phyloP scores from a whole-genome alignment of 164 flowering plant species.

The Chimonanthus praecox region DNA sequence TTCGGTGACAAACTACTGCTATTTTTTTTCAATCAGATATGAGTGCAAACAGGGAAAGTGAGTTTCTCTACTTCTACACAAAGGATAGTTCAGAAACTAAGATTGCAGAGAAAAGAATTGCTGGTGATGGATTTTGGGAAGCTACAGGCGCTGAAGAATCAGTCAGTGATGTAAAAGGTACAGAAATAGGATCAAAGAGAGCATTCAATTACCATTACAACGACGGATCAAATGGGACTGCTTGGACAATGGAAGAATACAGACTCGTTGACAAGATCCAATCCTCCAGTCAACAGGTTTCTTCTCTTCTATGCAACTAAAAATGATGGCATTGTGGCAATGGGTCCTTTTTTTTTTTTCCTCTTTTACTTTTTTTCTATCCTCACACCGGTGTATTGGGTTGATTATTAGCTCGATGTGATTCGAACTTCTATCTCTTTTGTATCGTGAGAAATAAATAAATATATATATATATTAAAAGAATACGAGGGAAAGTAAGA shows the following conservation, averaged over 20 bases:
- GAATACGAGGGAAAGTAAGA: too few relatives aligned
- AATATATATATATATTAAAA: too few relatives aligned
- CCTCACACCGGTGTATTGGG: background rate
- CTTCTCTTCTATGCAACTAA: background rate
- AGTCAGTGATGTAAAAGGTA: background rate
- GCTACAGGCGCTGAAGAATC: background rate
- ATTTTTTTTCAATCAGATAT: background rate
- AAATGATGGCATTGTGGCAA: background rate
- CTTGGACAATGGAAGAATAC: background rate
- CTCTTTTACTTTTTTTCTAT: too few relatives aligned
- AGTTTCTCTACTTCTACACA: background rate
- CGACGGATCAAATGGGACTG: background rate
- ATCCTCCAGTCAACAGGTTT: background rate
- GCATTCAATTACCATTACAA: background rate
- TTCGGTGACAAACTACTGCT: background rate
- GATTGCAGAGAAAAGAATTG: background rate
- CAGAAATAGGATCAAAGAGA: background rate
- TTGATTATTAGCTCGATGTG: background rate
- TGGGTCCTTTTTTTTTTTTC: too few relatives aligned
- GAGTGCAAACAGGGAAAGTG: background rate
- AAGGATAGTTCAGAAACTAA: background rate
- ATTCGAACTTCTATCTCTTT: too few relatives aligned
- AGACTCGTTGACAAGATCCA: background rate
- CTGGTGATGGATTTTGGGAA: background rate
- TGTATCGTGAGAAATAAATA: too few relatives aligned